phyloP scores from a whole-genome alignment of 2,329 filamentous ascomycete genomes.

The Proliferodiscus dingleyae region DNA sequence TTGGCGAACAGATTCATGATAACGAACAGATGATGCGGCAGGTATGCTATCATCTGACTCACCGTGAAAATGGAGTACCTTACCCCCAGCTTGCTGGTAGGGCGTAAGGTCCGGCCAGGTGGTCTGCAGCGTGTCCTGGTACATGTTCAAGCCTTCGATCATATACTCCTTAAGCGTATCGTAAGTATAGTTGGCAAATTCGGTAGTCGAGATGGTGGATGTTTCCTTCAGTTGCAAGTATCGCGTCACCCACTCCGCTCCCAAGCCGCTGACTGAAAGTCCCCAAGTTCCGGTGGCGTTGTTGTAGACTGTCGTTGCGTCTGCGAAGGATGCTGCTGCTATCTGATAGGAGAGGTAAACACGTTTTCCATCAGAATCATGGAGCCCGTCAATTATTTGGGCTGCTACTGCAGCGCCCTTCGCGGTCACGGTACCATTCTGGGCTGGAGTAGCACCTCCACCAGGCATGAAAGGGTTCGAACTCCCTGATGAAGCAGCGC shows the following conservation, averaged over 20 bases:
- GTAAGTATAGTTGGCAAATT: slow-evolving; percentile 46
- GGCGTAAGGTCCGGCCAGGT: slow-evolving; percentile 47
- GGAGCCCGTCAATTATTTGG: slow-evolving; percentile 31
- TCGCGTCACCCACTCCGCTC: slow-evolving; percentile 36
- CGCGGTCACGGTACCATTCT: slow-evolving; percentile 16
- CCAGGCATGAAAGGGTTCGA: background rate
- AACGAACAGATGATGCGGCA: slow-evolving; percentile 48
- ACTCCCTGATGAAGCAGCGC: slow-evolving; percentile 30
- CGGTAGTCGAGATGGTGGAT: slow-evolving; percentile 35
- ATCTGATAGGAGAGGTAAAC: slow-evolving; percentile 35
- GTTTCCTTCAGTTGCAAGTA: slow-evolving; percentile 38
- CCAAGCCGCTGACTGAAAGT: slow-evolving; percentile 30
- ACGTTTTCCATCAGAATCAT: slow-evolving; percentile 31
- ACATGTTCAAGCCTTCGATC: slow-evolving; percentile 42
- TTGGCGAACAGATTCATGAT: slow-evolving; percentile 47
- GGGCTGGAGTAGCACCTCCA: slow-evolving; percentile 1
- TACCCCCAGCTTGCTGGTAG: slow-evolving; percentile 47
- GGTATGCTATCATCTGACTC: slow-evolving; percentile 51
- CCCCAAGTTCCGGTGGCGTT: slow-evolving; percentile 32
- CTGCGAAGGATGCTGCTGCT: slow-evolving; percentile 26
- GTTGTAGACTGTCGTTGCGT: slow-evolving; percentile 33
- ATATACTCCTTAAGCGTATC: slow-evolving; percentile 54
- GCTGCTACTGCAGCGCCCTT: slow-evolving; percentile 31
- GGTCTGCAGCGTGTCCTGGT: slow-evolving; percentile 48
- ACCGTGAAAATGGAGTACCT: slow-evolving; percentile 55